phyloP scores from a whole-genome alignment of 202 grass and related monocot species.

The Panicum hallii region DNA sequence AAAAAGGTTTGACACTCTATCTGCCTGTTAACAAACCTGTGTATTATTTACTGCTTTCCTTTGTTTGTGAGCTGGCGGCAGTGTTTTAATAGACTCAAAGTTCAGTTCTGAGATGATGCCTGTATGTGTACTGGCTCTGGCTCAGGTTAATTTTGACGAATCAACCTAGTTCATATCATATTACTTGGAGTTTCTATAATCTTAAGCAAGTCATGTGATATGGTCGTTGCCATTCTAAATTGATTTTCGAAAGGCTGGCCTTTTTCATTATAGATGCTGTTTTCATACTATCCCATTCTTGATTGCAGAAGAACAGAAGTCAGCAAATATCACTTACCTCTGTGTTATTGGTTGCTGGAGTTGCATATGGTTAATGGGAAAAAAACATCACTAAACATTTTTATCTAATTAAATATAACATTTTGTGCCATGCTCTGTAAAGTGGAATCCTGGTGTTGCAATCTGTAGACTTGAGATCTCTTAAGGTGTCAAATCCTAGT shows the following conservation, averaged over 20 bases:
- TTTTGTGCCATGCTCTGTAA: not conserved
- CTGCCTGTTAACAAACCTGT: not conserved
- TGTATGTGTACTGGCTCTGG: not conserved
- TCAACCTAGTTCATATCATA: not conserved
- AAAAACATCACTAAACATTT: not conserved
- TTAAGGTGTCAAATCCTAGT: not conserved
- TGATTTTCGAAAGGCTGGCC: not conserved
- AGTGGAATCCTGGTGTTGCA: not conserved
- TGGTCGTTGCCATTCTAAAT: not conserved
- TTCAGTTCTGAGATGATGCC: not conserved
- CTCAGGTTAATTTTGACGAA: not conserved
- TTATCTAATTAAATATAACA: not conserved
- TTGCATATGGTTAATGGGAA: not conserved
- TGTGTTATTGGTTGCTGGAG: not conserved
- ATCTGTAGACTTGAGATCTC: not conserved
- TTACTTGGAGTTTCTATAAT: not conserved
- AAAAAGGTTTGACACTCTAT: slow-evolving; percentile 55
- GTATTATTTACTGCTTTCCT: not conserved
- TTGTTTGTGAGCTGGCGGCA: not conserved
- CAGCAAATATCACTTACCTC: not conserved
- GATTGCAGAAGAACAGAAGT: not conserved
- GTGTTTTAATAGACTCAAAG: not conserved
- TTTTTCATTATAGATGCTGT: not conserved
- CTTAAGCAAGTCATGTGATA: not conserved
- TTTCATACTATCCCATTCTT: not conserved